phyloP scores from a whole-genome alignment of 2,329 filamentous ascomycete species.

The Sarocladiaceae sp. region DNA sequence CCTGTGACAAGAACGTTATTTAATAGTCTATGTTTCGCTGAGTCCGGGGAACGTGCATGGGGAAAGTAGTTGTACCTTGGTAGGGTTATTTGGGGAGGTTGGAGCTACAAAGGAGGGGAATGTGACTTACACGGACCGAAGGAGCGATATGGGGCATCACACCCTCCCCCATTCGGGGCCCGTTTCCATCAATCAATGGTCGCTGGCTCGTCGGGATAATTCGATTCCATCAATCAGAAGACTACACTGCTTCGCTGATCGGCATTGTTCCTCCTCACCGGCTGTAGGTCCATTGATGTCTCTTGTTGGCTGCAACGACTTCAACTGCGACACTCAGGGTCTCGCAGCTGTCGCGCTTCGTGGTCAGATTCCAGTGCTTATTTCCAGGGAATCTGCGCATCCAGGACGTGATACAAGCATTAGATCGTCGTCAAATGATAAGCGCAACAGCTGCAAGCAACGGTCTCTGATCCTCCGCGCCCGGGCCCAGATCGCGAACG shows the following conservation, averaged over 20 bases:
- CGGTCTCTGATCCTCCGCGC: not conserved
- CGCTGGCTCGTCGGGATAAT: not conserved
- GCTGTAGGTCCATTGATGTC: no score
- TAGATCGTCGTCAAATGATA: no score
- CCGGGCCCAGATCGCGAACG: not conserved
- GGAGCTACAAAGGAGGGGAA: not conserved
- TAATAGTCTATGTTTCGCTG: no score
- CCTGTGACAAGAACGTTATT: no score
- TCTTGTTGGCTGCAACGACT: not conserved
- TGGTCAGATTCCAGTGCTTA: no score
- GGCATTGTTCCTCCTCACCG: no score
- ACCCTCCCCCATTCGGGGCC: not conserved
- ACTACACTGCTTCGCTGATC: not conserved
- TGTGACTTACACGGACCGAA: slow-evolving; percentile 3
- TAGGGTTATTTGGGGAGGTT: no score
- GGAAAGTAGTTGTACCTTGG: no score
- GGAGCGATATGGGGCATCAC: not conserved
- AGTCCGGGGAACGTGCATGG: no score
- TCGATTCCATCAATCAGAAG: slow-evolving; percentile 5
- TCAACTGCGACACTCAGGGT: not conserved
- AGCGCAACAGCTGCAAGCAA: not conserved
- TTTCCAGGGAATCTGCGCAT: no score
- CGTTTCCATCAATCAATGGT: not conserved
- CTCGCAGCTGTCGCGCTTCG: not conserved
- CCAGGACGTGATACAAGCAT: no score